Base-by-base conservation (phyloP, 2,329 filamentous ascomycete species). In the Podosphaera leucotricha region DNA sequence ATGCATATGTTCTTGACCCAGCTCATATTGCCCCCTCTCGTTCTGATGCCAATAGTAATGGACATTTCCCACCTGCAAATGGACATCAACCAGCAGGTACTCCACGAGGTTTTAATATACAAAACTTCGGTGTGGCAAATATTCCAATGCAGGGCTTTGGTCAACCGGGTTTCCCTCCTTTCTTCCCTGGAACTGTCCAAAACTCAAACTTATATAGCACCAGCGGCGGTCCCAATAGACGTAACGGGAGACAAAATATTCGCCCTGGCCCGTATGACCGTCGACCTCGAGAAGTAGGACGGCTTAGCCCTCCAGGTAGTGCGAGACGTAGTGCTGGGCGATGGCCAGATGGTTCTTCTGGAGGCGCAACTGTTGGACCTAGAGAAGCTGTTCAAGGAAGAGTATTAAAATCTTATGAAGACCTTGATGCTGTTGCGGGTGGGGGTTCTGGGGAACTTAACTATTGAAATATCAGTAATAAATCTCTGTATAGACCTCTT, bases 401-500 rank as follows among this genome's bases (percentile, higher is more conserved):
- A 46, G 93, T 82, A 48, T 64, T 98, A 51, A 93, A 92, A 70
- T 94, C 84, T 60, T 98, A 98, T 58, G 92, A 98, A 61, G 90
- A 98, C 58, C 66, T 98, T 20, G 90, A 98, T 63, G 87, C 92
- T 39, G 78, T 80, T 46, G 75, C 75, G 33, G 74, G 77, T 13
- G 68, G 72, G 30, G 82, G 78, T 36, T 75, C 78, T 36, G 80
- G 82, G 22, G 87, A 94, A 63, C 65, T 95, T 55, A 92, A 95
- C 62, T 95, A 95, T 58, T 95, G 47, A 53, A 11, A 7, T 13
- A 6, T 2, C 8, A 4, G 22, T 24, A 24, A 24, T 28, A 18
- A 11, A 20, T 13, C 28, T 42, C 15, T 10, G n/a, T 33, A 13
- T n/a, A n/a, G n/a, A n/a, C n/a, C n/a, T n/a, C n/a, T n/a, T n/a